Conservation (phyloP, 78 protist species). For the Dictyostelium discoideum region DNA sequence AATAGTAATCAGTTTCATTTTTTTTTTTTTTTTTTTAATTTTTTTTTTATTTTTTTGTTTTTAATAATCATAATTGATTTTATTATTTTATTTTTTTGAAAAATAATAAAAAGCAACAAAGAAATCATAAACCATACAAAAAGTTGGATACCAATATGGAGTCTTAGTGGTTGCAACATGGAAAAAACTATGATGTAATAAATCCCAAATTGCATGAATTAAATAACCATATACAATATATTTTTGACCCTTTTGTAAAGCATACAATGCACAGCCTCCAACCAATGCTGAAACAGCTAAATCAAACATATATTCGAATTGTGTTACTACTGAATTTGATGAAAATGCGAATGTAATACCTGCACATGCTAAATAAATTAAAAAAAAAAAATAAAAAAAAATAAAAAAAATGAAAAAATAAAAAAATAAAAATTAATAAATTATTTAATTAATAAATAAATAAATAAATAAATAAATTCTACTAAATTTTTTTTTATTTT, state of each 20-base stretch:
- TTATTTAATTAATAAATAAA: not conserved
- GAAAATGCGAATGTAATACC: constrained; percentile 7
- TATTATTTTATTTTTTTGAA: not conserved
- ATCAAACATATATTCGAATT: not conserved
- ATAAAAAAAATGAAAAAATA: too few species aligned
- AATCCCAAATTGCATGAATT: not conserved
- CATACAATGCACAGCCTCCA: not conserved
- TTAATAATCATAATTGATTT: not conserved
- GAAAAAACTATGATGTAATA: not conserved
- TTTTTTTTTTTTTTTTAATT: too few species aligned
- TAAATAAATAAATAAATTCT: too few species aligned
- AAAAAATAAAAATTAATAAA: too few species aligned
- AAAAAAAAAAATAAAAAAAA: not conserved
- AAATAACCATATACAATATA: not conserved
- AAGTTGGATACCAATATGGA: constrained; percentile 8
- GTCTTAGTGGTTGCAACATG: not conserved
- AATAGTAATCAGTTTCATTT: too few species aligned
- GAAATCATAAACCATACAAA: not conserved
- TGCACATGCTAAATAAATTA: not conserved
- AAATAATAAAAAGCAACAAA: not conserved
- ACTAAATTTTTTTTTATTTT: not conserved
- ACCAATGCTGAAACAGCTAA: not conserved
- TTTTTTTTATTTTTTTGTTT: not conserved
- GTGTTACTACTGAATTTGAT: too few species aligned
- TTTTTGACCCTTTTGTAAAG: not conserved